These are phyloP conservation scores for Coemansia sp. DNA, from an alignment of 192 early-diverging fungal genomes.

Conservation along the genomic window DNA sequence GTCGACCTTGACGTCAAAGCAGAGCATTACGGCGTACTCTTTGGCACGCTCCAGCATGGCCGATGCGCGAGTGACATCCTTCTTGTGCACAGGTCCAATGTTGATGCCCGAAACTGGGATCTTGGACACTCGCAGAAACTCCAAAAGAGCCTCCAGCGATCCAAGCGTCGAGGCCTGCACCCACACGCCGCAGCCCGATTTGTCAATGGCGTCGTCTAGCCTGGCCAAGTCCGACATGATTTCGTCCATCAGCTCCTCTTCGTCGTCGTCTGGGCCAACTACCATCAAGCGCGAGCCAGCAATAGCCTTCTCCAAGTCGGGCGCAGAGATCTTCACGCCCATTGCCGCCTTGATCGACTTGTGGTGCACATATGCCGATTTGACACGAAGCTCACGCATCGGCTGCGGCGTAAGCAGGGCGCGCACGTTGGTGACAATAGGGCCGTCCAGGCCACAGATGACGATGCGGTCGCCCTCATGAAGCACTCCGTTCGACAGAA, in stretches of 20 bases:
- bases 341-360: conserved; percentile 94
- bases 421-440: conserved; percentile 89
- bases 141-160: conserved; percentile 94
- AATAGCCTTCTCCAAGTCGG: conserved; percentile 92
- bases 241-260: conserved; percentile 90
- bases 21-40: conserved; percentile 83
- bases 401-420: conserved; percentile 99
- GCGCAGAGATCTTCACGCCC: conserved; percentile 94
- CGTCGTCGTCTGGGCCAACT: conserved; percentile 91
- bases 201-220: conserved; percentile 76
- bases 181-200: conserved; percentile 86
- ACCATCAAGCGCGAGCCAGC: conserved; percentile 95
- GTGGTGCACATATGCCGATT: conserved; percentile 94
- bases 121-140: conserved; percentile 82
- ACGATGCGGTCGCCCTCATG: conserved; percentile 95
- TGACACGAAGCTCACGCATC: conserved; percentile 93
- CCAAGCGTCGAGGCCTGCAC: conserved; percentile 98
- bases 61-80: conserved; percentile 87
- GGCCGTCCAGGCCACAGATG: conserved; percentile 82
- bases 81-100: conserved; percentile 97
- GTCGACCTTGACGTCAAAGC: conserved; percentile 88
- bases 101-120: conserved; percentile 97
- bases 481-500: conserved; percentile 91
- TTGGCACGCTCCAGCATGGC: conserved; percentile 90
- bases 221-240: conserved; percentile 87